Evolutionary conservation across 2,329 filamentous ascomycete genomes (phyloP).

Genomic region (Sphaerulina musiva): DNA sequence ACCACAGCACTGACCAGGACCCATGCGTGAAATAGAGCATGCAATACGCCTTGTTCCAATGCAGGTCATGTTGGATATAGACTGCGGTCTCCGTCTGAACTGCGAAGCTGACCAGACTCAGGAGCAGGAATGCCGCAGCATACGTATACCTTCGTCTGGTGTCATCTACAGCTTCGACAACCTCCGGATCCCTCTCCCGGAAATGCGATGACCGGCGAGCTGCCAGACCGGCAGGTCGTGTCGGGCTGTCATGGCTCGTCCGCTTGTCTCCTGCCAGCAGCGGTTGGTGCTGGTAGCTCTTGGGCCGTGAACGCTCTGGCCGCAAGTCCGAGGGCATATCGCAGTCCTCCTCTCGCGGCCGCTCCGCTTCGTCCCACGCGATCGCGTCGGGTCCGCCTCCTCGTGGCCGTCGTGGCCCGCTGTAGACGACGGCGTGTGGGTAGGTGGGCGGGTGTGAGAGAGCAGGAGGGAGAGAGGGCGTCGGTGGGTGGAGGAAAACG

Average conservation of each 20-base stretch:
- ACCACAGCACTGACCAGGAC: slow-evolving; percentile 88
- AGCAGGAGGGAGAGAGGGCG: background rate
- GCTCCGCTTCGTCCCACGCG: slow-evolving; percentile 40
- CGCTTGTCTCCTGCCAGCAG: slow-evolving; percentile 42
- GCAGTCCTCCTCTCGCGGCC: slow-evolving; percentile 20
- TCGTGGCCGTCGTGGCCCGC: slow-evolving; percentile 16
- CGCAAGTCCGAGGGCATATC: slow-evolving; percentile 48
- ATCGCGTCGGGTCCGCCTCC: slow-evolving; percentile 35
- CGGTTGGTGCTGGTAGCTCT: slow-evolving; percentile 40
- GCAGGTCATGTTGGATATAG: slow-evolving; percentile 84
- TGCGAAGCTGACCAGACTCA: slow-evolving; percentile 82
- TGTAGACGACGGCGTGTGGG: background rate
- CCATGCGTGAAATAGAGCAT: slow-evolving; percentile 97
- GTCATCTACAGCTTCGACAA: slow-evolving; percentile 52
- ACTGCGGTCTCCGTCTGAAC: slow-evolving; percentile 93
- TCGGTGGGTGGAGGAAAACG: too few species aligned
- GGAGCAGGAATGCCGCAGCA: slow-evolving; percentile 71
- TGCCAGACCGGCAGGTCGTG: slow-evolving; percentile 37
- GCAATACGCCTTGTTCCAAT: slow-evolving; percentile 98
- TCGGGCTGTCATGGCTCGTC: slow-evolving; percentile 36
- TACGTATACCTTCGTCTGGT: slow-evolving; percentile 80
- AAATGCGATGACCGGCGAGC: slow-evolving; percentile 58
- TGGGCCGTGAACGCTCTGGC: slow-evolving; percentile 23
- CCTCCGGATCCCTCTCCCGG: slow-evolving; percentile 68
- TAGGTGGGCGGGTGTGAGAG: slow-evolving; percentile 25